Evolutionary conservation across 768 basidiomycete genomes (phyloP).

Genomic region (Lactarius pseudohatsudake): DNA sequence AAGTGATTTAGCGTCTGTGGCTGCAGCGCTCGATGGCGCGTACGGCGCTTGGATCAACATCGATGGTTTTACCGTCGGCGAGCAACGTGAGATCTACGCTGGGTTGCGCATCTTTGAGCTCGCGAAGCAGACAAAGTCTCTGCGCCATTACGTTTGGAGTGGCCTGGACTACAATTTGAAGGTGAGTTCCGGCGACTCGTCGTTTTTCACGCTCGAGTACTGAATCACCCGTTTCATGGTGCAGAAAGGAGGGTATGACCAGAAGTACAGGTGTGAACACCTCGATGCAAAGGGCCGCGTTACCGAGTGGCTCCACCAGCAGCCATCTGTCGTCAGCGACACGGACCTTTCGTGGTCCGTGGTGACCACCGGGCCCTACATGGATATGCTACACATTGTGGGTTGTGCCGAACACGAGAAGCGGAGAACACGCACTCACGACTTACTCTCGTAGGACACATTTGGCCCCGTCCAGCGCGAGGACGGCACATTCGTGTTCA

Average conservation of each 20-base stretch:
- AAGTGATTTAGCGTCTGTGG: constrained; percentile 32
- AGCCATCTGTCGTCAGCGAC: constrained; percentile 37
- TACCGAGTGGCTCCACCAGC: constrained; percentile 38
- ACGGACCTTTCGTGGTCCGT: constrained; percentile 39
- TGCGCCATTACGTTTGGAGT: constrained; percentile 45
- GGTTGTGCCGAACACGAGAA: constrained; percentile 12
- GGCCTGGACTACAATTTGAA: constrained; percentile 42
- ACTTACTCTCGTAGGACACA: constrained; percentile 15
- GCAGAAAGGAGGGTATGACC: neutral
- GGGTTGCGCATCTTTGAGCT: constrained; percentile 44
- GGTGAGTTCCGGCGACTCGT: constrained; percentile 28
- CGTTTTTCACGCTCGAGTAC: neutral
- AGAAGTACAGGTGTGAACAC: constrained; percentile 40
- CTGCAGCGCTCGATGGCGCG: constrained; percentile 36
- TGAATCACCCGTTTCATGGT: neutral
- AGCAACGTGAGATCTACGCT: constrained; percentile 41
- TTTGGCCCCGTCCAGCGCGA: constrained; percentile 31
- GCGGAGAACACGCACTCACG: neutral
- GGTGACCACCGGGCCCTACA: constrained; percentile 43
- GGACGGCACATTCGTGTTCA: constrained; percentile 36
- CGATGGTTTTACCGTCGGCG: constrained; percentile 41
- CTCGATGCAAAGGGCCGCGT: constrained; percentile 44
- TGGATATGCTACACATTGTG: constrained; percentile 45
- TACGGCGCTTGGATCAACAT: constrained; percentile 42
- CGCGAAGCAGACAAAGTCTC: constrained; percentile 36